Evolutionary conservation across 176 grass and related monocot species (phyloP).

Genomic region (Saccharum officinarum): DNA sequence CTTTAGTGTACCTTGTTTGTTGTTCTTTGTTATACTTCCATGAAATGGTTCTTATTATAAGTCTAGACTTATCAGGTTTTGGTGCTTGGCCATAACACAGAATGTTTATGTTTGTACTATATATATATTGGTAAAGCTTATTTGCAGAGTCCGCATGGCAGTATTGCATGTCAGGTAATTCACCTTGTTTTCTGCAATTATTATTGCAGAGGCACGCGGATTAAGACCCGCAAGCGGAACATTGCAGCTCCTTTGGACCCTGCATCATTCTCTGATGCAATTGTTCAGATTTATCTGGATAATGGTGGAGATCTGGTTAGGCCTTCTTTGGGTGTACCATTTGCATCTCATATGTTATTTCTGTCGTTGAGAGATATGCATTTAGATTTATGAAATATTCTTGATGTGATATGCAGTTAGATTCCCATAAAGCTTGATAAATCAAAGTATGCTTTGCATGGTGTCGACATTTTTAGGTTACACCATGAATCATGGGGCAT

Average conservation of each 20-base stretch:
- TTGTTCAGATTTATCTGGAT: slow-evolving; percentile 99
- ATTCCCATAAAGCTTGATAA: not conserved
- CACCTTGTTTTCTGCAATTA: slow-evolving; percentile 13
- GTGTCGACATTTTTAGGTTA: not conserved
- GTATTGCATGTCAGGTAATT: not conserved
- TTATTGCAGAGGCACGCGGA: slow-evolving; percentile 85
- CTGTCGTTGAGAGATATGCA: not conserved
- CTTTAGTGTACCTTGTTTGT: not conserved
- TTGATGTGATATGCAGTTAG: not conserved
- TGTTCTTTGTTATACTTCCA: not conserved
- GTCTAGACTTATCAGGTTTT: not conserved
- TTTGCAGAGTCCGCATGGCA: not conserved
- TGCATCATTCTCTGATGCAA: slow-evolving; percentile 98
- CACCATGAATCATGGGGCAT: not conserved
- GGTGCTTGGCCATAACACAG: not conserved
- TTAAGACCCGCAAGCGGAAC: slow-evolving; percentile 99
- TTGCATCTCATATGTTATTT: slow-evolving; percentile 5
- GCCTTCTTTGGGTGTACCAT: slow-evolving; percentile 6
- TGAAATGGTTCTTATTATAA: slow-evolving; percentile 7
- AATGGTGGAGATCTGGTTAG: slow-evolving; percentile 96
- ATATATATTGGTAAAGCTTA: not conserved
- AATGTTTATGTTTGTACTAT: not conserved
- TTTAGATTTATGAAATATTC: not conserved
- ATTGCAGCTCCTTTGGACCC: slow-evolving; percentile 91
- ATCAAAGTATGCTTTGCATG: not conserved